Evolutionary conservation across 163 green algal genomes (phyloP), one percentile per base, ranked within the genome.

Genomic region (Scenedesmus sp.): DNA sequence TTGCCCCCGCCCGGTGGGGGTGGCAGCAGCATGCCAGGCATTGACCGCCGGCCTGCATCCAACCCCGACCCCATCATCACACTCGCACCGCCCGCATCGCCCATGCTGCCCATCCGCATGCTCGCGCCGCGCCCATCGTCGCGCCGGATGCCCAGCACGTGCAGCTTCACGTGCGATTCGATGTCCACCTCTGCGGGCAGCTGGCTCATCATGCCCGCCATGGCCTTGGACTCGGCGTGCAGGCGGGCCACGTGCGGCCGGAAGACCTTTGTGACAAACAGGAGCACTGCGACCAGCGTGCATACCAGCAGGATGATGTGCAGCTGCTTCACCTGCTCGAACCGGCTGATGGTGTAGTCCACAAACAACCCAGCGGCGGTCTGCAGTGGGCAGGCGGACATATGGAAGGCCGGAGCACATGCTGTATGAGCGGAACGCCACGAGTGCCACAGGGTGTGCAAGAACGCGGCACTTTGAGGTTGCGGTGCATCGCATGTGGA

Each of bases 261-360:
- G 81, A 92, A 90, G 33, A 92, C 35, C 73, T 91, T 68, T 3
- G 82, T 35, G 40, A 95, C 13, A 46, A 92, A 95, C 0, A 65
- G 20, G 13, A 90, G n/a, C 15, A 84, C 30, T 3, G 92, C 72
- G 0, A 94, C 22, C 24, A 92, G 59, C 13, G 73, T 85, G 24
- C 90, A 15, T 33, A 90, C 85, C 20, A 95, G 81, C 76, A 94
- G 68, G n/a, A 92, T 86, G 42, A 94, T 82, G 59, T 94, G 90
- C 84, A 93, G 68, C 42, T 51, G 51, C 83, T 92, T 83, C 1
- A 91, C 92, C 30, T 78, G 6, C 89, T 87, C 78, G 68, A 88
- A 85, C 22, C 22, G 53, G 72, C 15, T 49, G 49, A 90, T 90
- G 22, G 83, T 86, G 70, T 68, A 90, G 3, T 73, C 18, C 49